These are phyloP conservation scores for Linnemannia elongata DNA, from an alignment of 192 early-diverging fungal genomes.

Conservation along the genomic window DNA sequence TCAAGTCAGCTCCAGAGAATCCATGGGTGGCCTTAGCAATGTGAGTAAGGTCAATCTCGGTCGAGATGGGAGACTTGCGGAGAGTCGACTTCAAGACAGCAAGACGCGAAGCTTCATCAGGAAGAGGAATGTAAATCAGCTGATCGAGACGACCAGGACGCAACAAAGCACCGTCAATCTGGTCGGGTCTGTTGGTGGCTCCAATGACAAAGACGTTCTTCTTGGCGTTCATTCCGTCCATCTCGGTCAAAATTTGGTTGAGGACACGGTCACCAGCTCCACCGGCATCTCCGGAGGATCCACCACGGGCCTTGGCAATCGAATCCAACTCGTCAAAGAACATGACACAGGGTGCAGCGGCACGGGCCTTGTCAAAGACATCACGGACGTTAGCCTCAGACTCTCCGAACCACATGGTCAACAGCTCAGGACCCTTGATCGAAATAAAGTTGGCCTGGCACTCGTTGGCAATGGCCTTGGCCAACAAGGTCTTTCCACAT, in stretches of 20 bases:
- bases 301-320: slow-evolving; percentile 95
- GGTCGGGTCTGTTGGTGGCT: slow-evolving; percentile 98
- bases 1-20: slow-evolving; percentile 98
- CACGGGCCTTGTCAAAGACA: slow-evolving; percentile 99
- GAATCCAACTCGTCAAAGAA: slow-evolving; percentile 99
- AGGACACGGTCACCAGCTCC: slow-evolving; percentile 98
- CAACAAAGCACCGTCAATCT: slow-evolving; percentile 96
- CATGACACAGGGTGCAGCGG: slow-evolving; percentile 98
- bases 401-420: slow-evolving; percentile 99
- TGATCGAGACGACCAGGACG: slow-evolving; percentile 99
- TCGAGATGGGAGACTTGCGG: slow-evolving; percentile 92
- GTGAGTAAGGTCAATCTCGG: slow-evolving; percentile 82
- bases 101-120: slow-evolving; percentile 89
- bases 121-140: slow-evolving; percentile 97
- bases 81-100: slow-evolving; percentile 88
- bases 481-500: slow-evolving; percentile 97
- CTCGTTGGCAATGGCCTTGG: slow-evolving; percentile 99
- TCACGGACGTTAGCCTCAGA: slow-evolving; percentile 99
- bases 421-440: slow-evolving; percentile 98
- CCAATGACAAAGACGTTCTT: slow-evolving; percentile 99
- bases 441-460: slow-evolving; percentile 99
- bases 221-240: slow-evolving; percentile 99
- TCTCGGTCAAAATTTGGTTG: slow-evolving; percentile 99
- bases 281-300: slow-evolving; percentile 72
- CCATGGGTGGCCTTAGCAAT: slow-evolving; percentile 93